phyloP scores from a whole-genome alignment of 75 land plant genomes.

The Gnetum montanum region DNA sequence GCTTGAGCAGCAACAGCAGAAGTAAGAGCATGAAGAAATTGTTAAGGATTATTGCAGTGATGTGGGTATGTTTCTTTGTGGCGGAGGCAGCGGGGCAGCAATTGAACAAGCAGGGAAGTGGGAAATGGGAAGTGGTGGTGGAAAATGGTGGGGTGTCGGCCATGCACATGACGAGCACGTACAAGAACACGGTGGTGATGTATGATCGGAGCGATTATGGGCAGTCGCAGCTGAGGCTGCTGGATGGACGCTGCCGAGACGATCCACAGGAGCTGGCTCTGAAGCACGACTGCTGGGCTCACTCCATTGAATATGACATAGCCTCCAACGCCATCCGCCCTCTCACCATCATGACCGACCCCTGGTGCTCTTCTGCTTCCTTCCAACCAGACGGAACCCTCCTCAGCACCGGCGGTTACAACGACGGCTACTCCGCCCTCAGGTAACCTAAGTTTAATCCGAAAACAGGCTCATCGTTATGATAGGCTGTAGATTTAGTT shows the following conservation, averaged over 20 bases:
- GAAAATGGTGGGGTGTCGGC: constrained; percentile 64
- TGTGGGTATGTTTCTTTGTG: too few species aligned
- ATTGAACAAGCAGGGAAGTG: constrained; percentile 3
- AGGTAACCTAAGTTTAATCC: too few species aligned
- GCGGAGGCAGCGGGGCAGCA: too few species aligned
- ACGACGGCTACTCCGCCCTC: constrained; percentile 31
- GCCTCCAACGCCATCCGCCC: constrained; percentile 33
- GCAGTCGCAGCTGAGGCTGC: constrained; percentile 33
- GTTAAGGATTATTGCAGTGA: too few species aligned
- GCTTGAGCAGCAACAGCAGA: too few species aligned
- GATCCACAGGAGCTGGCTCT: constrained; percentile 16
- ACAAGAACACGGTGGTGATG: constrained; percentile 35
- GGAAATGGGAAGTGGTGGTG: constrained; percentile 36
- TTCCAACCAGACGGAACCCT: constrained; percentile 48
- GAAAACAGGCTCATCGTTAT: background rate
- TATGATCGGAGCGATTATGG: constrained; percentile 60
- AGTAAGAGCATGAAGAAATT: too few species aligned
- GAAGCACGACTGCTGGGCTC: constrained; percentile 58
- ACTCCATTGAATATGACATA: constrained; percentile 38
- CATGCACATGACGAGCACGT: constrained; percentile 70
- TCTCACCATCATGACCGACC: constrained; percentile 48
- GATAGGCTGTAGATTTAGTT: too few species aligned
- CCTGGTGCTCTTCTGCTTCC: constrained; percentile 78
- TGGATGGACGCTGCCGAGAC: constrained; percentile 14
- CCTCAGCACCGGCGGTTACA: constrained; percentile 59